Conservation (phyloP, 2,329 filamentous ascomycete species). For the Macrophomina tecta region DNA sequence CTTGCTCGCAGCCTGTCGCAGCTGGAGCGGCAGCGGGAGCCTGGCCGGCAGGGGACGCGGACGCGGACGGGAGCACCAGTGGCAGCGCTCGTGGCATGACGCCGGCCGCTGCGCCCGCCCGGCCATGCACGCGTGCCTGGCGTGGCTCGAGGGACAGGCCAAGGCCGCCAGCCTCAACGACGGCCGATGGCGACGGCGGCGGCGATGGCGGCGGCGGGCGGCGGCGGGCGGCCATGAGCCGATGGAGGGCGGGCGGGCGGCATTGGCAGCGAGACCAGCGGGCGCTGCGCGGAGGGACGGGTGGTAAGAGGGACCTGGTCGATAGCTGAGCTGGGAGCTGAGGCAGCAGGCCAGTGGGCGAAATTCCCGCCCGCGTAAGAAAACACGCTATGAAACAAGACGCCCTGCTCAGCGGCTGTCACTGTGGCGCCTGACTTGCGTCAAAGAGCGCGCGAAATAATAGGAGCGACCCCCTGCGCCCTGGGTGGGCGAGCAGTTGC, state of each 20-base stretch:
- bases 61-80: background rate
- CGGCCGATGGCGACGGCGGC: background rate
- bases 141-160: background rate
- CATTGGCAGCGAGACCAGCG: too few relatives aligned
- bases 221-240: background rate
- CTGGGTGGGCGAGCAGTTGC: background rate
- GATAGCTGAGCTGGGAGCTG: background rate
- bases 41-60: background rate
- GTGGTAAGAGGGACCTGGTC: slow-evolving; percentile 2
- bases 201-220: background rate
- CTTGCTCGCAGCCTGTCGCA: slow-evolving; percentile 7
- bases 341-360: background rate
- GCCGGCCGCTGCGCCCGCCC: slow-evolving; percentile 9
- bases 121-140: slow-evolving; percentile 9
- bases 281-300: background rate
- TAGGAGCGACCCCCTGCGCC: slow-evolving; percentile 1
- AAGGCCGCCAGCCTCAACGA: background rate
- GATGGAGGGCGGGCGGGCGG: background rate
- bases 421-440: slow-evolving; percentile 1
- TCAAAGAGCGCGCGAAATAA: background rate
- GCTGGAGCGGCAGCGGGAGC: background rate
- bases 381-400: slow-evolving; percentile 15
- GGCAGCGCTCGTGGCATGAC: background rate
- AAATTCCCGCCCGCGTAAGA: slow-evolving; percentile 13
- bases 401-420: slow-evolving; percentile 14